Evolutionary conservation across 2,329 filamentous ascomycete genomes (phyloP).

Genomic region (Calycina herbarum): DNA sequence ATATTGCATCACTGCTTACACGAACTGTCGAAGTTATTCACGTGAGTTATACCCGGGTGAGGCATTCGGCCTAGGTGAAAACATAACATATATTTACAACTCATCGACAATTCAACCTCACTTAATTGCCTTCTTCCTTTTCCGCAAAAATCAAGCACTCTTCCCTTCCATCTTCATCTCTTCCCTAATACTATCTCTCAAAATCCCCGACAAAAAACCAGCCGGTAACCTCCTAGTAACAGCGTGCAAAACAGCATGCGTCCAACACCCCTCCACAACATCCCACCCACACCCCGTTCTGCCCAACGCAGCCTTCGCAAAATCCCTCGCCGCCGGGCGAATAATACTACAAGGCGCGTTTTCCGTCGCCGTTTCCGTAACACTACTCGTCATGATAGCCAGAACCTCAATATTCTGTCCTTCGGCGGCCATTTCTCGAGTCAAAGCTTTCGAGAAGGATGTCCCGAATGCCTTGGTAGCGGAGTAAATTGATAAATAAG

Average conservation of each 20-base stretch:
- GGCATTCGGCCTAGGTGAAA: no score
- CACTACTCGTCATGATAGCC: slow-evolving; percentile 39
- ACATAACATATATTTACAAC: no score
- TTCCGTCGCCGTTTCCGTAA: slow-evolving; percentile 30
- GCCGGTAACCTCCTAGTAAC: slow-evolving; percentile 11
- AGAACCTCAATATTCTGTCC: slow-evolving; percentile 42
- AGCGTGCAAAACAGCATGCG: slow-evolving; percentile 14
- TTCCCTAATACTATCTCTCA: slow-evolving; percentile 13
- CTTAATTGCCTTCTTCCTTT: neutral
- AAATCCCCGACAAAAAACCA: slow-evolving; percentile 10
- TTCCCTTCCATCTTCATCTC: slow-evolving; percentile 20
- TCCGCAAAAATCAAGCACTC: slow-evolving; percentile 4
- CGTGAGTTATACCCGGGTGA: no score
- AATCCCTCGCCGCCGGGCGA: slow-evolving; percentile 32
- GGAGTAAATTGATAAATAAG: slow-evolving; percentile 48
- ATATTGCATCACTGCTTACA: no score
- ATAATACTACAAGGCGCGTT: slow-evolving; percentile 31
- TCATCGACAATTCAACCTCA: no score
- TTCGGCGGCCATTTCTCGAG: slow-evolving; percentile 44
- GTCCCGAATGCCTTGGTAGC: slow-evolving; percentile 48
- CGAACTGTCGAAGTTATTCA: no score
- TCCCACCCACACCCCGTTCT: slow-evolving; percentile 39
- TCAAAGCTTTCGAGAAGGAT: slow-evolving; percentile 42
- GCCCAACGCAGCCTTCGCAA: slow-evolving; percentile 38
- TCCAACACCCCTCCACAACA: slow-evolving; percentile 20